Conservation (phyloP, 2,329 filamentous ascomycete species). For the Sporothrix phasma region DNA sequence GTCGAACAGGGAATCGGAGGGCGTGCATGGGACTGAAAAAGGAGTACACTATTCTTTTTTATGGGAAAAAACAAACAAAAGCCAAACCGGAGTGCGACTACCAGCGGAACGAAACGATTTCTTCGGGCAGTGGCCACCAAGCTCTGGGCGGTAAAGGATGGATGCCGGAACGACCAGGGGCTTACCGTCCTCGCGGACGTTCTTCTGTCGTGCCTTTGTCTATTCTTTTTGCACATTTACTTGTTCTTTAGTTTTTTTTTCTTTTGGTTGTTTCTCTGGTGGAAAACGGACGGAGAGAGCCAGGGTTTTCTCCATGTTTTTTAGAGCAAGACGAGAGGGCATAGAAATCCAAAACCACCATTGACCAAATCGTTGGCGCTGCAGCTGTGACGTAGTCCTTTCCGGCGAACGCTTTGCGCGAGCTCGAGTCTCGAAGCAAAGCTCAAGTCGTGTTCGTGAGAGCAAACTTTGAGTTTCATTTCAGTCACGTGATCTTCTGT, state of each 20-base stretch:
- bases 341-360: constrained; percentile 8
- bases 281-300: background rate
- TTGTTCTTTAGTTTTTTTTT: constrained; percentile 7
- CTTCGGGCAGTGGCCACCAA: background rate
- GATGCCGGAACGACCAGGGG: background rate
- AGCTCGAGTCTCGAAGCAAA: too few species aligned
- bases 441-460: background rate
- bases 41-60: constrained; percentile 9
- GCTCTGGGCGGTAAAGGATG: background rate
- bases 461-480: background rate
- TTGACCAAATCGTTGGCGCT: background rate
- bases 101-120: background rate
- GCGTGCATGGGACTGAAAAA: constrained; percentile 7
- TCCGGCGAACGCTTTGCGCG: too few species aligned
- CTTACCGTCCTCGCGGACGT: background rate
- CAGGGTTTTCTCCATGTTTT: background rate
- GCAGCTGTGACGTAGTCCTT: background rate
- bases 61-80: constrained; percentile 1
- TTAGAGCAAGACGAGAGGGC: constrained; percentile 4
- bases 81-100: background rate
- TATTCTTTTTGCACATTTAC: background rate
- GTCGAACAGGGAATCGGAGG: background rate
- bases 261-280: constrained; percentile 8
- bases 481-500: background rate
- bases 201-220: background rate